phyloP scores from a whole-genome alignment of 2,329 filamentous ascomycete genomes.

The Diaporthe sp. region DNA sequence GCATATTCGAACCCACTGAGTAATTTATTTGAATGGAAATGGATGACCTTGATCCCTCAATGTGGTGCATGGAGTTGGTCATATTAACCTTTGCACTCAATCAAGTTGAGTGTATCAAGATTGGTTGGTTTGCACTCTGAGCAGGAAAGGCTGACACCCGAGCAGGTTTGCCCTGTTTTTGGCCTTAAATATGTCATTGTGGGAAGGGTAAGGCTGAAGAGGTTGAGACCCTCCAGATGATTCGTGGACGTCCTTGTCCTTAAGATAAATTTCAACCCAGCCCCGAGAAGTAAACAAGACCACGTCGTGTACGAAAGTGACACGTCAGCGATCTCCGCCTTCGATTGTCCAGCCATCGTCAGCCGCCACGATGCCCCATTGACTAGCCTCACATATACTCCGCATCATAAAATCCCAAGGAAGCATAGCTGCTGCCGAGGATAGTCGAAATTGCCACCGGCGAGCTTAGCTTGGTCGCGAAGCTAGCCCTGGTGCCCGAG shows the following conservation, averaged over 20 bases:
- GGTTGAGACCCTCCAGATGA: background rate
- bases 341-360: background rate
- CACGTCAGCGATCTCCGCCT: too few relatives aligned
- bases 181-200: background rate
- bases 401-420: conserved; percentile 48
- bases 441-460: conserved; percentile 52
- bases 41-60: background rate
- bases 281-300: background rate
- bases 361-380: background rate
- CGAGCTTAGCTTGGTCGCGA: conserved; percentile 52
- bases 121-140: background rate
- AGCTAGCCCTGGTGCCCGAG: conserved; percentile 64
- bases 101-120: background rate
- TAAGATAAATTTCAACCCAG: background rate
- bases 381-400: conserved; percentile 45
- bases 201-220: background rate
- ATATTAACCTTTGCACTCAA: background rate
- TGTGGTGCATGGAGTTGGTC: background rate
- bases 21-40: background rate
- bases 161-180: background rate
- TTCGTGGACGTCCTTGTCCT: background rate
- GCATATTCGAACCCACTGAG: background rate
- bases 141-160: background rate
- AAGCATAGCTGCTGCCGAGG: conserved; percentile 48
- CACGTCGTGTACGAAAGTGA: background rate